Evolutionary conservation across 2,329 filamentous ascomycete genomes (phyloP).

Genomic region (Byssoonygena ceratinophila): DNA sequence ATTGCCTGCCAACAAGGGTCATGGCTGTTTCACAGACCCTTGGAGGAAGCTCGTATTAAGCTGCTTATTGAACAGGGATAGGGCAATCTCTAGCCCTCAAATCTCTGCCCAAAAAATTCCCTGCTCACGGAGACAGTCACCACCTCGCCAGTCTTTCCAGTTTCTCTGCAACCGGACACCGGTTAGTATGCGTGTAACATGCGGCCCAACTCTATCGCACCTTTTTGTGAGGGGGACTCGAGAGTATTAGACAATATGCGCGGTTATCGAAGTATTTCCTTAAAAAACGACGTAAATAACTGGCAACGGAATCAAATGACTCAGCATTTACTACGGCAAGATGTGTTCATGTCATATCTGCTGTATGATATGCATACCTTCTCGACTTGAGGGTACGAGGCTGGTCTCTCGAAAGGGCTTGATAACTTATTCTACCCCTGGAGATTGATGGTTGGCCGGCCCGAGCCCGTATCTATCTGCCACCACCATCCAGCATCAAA

Average conservation of each 20-base stretch:
- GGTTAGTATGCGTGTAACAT: not conserved
- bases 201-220: not conserved
- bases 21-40: slow-evolving; percentile 6
- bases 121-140: no score
- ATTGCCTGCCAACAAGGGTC: not conserved
- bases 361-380: not conserved
- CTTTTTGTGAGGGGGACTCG: not conserved
- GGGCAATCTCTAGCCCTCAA: no score
- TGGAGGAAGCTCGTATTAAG: slow-evolving; percentile 5
- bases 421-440: not conserved
- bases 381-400: not conserved
- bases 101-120: no score
- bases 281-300: no score
- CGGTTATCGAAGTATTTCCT: not conserved
- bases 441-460: not conserved
- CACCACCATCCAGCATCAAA: not conserved
- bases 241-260: not conserved
- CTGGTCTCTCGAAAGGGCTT: not conserved
- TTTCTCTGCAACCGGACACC: not conserved
- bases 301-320: no score
- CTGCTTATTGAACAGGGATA: not conserved
- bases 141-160: no score
- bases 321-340: no score
- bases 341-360: not conserved
- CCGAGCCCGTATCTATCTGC: not conserved